phyloP scores from a whole-genome alignment of 176 grass and related monocot species.

The Areca catechu region DNA sequence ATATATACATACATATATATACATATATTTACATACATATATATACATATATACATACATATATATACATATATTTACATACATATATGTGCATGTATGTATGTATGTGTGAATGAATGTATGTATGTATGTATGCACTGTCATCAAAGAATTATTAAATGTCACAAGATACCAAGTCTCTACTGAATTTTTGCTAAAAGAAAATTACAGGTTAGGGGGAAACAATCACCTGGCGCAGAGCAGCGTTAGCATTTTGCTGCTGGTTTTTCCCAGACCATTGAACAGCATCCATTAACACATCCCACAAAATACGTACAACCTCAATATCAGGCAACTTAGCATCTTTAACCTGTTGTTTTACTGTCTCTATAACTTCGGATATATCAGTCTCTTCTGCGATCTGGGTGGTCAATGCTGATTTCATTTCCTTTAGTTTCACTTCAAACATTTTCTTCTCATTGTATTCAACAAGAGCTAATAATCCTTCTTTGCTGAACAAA shows the following conservation, averaged over 20 bases:
- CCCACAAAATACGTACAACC: slow-evolving; percentile 89
- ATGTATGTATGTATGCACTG: too few species aligned
- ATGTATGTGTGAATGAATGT: too few species aligned
- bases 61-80: too few species aligned
- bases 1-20: too few species aligned
- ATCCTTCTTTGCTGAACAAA: slow-evolving; percentile 65
- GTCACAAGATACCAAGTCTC: too few species aligned
- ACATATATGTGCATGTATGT: too few species aligned
- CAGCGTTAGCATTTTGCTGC: slow-evolving; percentile 95
- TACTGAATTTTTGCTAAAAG: too few species aligned
- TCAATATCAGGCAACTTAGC: slow-evolving; percentile 72
- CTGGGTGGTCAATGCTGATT: slow-evolving; percentile 60
- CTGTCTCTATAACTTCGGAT: slow-evolving; percentile 73
- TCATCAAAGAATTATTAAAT: too few species aligned
- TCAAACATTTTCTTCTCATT: slow-evolving; percentile 98
- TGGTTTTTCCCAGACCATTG: slow-evolving; percentile 99
- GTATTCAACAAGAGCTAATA: slow-evolving; percentile 78
- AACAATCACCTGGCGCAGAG: slow-evolving; percentile 63
- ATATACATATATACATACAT: too few species aligned
- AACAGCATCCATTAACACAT: slow-evolving; percentile 88
- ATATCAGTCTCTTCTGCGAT: slow-evolving; percentile 77
- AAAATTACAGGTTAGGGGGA: too few species aligned
- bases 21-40: too few species aligned
- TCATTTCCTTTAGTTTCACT: slow-evolving; percentile 92
- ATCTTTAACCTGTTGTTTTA: slow-evolving; percentile 91